Conservation (phyloP, 75 land plant genomes). For the Pinus taeda region DNA sequence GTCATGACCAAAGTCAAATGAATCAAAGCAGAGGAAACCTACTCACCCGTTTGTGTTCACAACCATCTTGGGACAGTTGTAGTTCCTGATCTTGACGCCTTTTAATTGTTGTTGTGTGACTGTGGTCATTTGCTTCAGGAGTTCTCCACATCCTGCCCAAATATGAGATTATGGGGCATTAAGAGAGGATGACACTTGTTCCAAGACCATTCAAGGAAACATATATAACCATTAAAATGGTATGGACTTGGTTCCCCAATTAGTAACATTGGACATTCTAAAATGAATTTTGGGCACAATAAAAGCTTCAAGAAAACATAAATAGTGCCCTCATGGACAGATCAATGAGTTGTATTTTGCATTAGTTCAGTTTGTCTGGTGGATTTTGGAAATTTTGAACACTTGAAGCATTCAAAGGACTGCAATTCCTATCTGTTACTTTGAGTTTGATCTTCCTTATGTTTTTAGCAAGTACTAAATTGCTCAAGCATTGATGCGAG, state of each 20-base stretch:
- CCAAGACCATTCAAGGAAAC: background rate
- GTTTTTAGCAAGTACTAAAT: no score
- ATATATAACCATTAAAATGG: background rate
- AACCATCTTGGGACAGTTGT: slow-evolving; percentile 8
- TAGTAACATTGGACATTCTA: background rate
- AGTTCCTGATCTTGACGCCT: slow-evolving; percentile 10
- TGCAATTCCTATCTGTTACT: background rate
- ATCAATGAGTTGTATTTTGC: background rate
- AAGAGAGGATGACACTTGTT: background rate
- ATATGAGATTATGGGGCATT: background rate
- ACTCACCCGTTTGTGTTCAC: slow-evolving; percentile 9
- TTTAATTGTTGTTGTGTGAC: background rate
- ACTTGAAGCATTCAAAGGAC: background rate
- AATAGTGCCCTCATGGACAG: background rate
- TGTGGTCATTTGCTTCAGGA: background rate
- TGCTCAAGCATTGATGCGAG: background rate
- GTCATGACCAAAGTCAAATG: no score
- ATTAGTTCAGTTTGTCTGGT: background rate
- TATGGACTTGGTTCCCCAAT: background rate
- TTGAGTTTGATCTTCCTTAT: background rate
- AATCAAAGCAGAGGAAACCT: no score
- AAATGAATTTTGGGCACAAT: background rate
- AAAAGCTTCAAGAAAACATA: background rate
- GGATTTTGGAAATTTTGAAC: background rate
- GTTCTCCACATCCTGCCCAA: slow-evolving; percentile 13